These are phyloP conservation scores for Nemophila menziesii DNA, from an alignment of 257 asterid species.

Conservation along the genomic window DNA sequence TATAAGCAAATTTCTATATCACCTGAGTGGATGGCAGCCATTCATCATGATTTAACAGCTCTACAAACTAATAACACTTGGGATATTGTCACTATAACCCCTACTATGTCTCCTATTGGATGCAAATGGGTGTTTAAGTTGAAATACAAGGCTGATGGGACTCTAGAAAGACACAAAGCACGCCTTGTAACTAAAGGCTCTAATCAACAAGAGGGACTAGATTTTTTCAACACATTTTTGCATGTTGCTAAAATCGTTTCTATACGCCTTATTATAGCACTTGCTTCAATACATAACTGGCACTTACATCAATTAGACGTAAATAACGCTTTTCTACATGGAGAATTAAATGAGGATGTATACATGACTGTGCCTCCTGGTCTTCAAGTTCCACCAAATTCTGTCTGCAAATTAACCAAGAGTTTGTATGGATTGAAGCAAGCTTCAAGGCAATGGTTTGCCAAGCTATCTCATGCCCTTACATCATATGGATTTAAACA, in stretches of 20 bases:
- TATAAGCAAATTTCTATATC: neutral
- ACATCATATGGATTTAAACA: neutral
- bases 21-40: neutral
- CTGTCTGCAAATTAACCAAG: neutral
- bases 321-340: neutral
- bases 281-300: neutral
- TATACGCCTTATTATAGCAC: neutral
- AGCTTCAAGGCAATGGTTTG: neutral
- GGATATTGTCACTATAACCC: neutral
- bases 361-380: neutral
- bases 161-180: neutral
- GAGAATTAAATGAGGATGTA: neutral
- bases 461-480: neutral
- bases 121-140: constrained; percentile 1
- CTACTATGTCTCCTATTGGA: neutral
- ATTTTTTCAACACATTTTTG: neutral
- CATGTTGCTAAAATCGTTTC: neutral
- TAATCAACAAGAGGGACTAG: neutral
- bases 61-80: neutral
- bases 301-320: neutral
- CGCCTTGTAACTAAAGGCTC: neutral
- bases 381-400: neutral
- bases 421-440: neutral
- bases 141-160: neutral
- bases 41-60: neutral